Conservation (phyloP, 805 yeast genomes). For the Pichia deserticola region DNA sequence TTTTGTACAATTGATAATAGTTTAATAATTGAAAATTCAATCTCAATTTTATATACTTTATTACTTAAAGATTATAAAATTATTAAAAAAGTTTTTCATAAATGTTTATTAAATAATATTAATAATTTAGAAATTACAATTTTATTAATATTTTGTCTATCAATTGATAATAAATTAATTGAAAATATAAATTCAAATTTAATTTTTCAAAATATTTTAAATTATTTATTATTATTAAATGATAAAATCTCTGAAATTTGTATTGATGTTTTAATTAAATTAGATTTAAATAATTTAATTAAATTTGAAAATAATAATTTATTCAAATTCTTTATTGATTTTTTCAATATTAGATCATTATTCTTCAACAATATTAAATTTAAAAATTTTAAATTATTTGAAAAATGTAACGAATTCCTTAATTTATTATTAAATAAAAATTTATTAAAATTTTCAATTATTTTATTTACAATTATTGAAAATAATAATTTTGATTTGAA, state of each 20-base stretch:
- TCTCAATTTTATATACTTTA: neutral
- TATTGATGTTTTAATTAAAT: slow-evolving; percentile 5
- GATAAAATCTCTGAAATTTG: slow-evolving; percentile 5
- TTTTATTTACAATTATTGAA: slow-evolving; percentile 13
- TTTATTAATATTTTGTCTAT: slow-evolving; percentile 8
- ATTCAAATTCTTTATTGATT: slow-evolving; percentile 2
- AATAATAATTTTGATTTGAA: neutral
- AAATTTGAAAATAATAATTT: slow-evolving; percentile 1
- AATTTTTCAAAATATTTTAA: neutral
- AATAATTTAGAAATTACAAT: slow-evolving; percentile 4
- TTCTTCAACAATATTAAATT: slow-evolving; percentile 2
- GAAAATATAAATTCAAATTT: neutral
- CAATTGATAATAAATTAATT: slow-evolving; percentile 3
- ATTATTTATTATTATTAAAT: slow-evolving; percentile 3
- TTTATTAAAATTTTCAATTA: slow-evolving; percentile 8
- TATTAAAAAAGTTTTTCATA: neutral
- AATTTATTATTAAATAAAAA: slow-evolving; percentile 9
- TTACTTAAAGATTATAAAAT: neutral
- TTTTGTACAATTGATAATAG: neutral
- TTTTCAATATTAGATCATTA: slow-evolving; percentile 8
- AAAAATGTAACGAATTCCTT: slow-evolving; percentile 12
- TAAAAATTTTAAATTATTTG: slow-evolving; percentile 7
- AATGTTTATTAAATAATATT: neutral
- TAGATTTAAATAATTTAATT: slow-evolving; percentile 2
- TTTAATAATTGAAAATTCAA: neutral